A percentile compares a stretch with the other conserved stretches of the same genome.
Evolutionary conservation across 169 alveolate species (phyloP).

Genomic region (Eimeria necatrix): DNA sequence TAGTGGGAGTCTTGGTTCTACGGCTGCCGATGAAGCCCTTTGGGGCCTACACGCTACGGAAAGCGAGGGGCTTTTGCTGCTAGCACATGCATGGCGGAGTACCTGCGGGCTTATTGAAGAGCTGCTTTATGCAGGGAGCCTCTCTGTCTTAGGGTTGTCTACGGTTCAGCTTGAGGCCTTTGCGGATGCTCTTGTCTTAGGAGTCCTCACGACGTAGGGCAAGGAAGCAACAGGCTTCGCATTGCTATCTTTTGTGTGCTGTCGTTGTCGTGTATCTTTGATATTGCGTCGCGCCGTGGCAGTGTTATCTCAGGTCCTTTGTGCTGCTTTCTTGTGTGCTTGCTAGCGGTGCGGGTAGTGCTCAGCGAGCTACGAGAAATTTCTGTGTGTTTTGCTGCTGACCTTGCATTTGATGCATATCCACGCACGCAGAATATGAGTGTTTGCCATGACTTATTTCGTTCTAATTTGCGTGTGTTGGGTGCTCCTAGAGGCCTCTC

Average conservation of each 20-base stretch:
- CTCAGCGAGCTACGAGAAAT: no score
- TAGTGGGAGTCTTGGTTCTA: neutral
- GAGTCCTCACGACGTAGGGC: conserved; percentile 29
- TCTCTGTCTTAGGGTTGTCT: neutral
- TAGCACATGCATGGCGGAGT: conserved; percentile 42
- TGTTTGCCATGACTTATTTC: neutral
- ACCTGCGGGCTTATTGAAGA: neutral
- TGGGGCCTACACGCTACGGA: conserved; percentile 32
- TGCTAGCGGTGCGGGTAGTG: no score
- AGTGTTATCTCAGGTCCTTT: neutral
- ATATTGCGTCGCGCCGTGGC: neutral
- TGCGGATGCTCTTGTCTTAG: conserved; percentile 38
- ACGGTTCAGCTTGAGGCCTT: conserved; percentile 4
- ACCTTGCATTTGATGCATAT: neutral
- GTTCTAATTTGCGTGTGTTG: no score
- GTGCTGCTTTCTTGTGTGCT: no score
- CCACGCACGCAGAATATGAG: neutral
- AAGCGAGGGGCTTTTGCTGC: neutral
- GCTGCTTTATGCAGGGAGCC: conserved; percentile 9
- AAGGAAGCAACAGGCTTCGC: neutral
- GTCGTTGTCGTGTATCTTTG: no score
- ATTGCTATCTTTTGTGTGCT: neutral
- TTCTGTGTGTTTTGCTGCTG: neutral
- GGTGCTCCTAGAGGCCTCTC: conserved; percentile 5
- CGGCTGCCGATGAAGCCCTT: neutral